phyloP scores from a whole-genome alignment of 495 filamentous ascomycete species.

The Rostrohypoxylon terebratum region DNA sequence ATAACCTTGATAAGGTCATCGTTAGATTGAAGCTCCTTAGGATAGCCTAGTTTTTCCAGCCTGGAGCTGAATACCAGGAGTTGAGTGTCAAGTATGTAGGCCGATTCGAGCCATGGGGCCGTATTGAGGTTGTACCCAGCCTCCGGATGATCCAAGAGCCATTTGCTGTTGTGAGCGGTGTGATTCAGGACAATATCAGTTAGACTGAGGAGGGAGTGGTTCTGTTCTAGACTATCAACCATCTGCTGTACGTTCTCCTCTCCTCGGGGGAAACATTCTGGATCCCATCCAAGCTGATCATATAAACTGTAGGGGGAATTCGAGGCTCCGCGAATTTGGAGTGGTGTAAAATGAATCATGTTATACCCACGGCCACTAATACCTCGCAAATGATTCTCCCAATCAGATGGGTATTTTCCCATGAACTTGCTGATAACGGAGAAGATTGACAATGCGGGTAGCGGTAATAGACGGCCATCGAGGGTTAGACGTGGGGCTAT shows the following conservation, averaged over 20 bases:
- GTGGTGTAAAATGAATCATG: conserved; percentile 97
- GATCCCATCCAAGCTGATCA: conserved; percentile 90
- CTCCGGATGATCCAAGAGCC: conserved; percentile 95
- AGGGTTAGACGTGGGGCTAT: conserved; percentile 86
- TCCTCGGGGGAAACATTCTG: conserved; percentile 82
- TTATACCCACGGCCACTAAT: conserved; percentile 94
- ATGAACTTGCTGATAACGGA: conserved; percentile 99
- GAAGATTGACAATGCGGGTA: conserved; percentile 89
- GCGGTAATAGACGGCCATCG: conserved; percentile 73
- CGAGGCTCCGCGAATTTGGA: conserved; percentile 87
- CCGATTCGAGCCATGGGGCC: conserved; percentile 91
- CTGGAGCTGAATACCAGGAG: conserved; percentile 80
- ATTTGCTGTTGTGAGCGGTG: conserved; percentile 93
- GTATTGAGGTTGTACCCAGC: conserved; percentile 95
- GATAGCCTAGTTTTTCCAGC: conserved; percentile 74
- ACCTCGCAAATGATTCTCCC: conserved; percentile 88
- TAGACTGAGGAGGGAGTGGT: conserved; percentile 85
- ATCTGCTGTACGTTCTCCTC: conserved; percentile 84
- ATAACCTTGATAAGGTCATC: conserved; percentile 87
- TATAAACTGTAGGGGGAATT: conserved; percentile 98
- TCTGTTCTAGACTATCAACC: conserved; percentile 82
- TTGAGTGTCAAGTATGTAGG: conserved; percentile 86
- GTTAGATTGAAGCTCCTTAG: conserved; percentile 73
- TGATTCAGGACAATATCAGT: conserved; percentile 99
- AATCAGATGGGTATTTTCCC: conserved; percentile 87